Percentiles rank a stretch among this genome's conserved stretches.
Evolutionary conservation across 495 filamentous ascomycete genomes (phyloP).

Genomic region (Rhizodiscina lignyota): DNA sequence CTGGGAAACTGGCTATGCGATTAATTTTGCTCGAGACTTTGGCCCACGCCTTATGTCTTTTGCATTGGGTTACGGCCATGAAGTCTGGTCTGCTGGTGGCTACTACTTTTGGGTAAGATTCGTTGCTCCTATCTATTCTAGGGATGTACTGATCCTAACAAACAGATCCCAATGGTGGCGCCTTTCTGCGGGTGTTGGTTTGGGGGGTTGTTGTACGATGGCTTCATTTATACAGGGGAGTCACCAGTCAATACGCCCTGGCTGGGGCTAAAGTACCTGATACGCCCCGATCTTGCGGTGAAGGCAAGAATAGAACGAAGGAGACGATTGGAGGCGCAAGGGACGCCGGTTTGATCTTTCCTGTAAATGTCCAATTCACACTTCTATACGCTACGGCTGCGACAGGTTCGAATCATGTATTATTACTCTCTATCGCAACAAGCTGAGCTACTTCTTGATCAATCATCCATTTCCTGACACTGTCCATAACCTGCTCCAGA

Average conservation of each 20-base stretch:
- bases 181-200: conserved; percentile 12
- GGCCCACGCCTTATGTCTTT: conserved; percentile 46
- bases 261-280: conserved; percentile 6
- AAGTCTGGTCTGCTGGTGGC: conserved; percentile 43
- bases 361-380: too few relatives aligned
- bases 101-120: conserved; percentile 50
- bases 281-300: neutral
- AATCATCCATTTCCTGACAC: conserved; percentile 61
- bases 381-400: too few relatives aligned
- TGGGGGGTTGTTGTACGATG: conserved; percentile 14
- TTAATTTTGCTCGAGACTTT: conserved; percentile 51
- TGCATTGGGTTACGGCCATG: conserved; percentile 42
- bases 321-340: too few relatives aligned
- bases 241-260: conserved; percentile 14
- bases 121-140: too few relatives aligned
- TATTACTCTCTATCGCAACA: conserved; percentile 23
- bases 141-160: too few relatives aligned
- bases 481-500: conserved; percentile 64
- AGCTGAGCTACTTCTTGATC: conserved; percentile 61
- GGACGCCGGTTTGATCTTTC: too few relatives aligned
- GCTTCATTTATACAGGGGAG: conserved; percentile 13
- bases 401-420: too few relatives aligned
- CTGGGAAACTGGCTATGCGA: conserved; percentile 54
- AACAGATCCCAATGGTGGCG: conserved; percentile 13
- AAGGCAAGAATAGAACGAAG: too few relatives aligned